Evolutionary conservation across 495 filamentous ascomycete species (phyloP).

Genomic region (Tuber aestivum): DNA sequence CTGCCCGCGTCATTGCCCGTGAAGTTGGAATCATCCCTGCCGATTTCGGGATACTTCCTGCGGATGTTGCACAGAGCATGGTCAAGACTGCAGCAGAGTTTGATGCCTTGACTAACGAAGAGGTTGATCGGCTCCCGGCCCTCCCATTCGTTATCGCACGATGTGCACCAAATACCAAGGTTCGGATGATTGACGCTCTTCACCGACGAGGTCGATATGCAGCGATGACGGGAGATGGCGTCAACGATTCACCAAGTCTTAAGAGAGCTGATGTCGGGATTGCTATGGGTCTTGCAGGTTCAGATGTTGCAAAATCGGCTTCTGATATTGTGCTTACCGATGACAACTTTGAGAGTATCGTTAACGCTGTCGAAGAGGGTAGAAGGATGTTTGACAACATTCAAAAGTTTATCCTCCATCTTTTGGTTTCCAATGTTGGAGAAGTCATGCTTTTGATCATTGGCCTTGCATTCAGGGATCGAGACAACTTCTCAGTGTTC

Average conservation of each 20-base stretch:
- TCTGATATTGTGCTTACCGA: constrained; percentile 83
- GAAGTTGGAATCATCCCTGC: constrained; percentile 68
- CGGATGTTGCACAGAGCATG: constrained; percentile 43
- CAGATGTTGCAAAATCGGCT: constrained; percentile 84
- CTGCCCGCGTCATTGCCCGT: constrained; percentile 67
- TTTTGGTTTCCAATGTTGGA: constrained; percentile 63
- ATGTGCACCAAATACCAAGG: constrained; percentile 49
- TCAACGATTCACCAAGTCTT: constrained; percentile 64
- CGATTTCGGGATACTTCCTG: constrained; percentile 49
- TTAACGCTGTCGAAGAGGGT: constrained; percentile 61
- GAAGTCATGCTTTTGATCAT: constrained; percentile 62
- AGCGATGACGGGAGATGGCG: constrained; percentile 61
- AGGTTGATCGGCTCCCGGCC: constrained; percentile 47
- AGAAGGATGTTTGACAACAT: constrained; percentile 69
- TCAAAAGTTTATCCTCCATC: constrained; percentile 67
- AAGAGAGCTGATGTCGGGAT: constrained; percentile 62
- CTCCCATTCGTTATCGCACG: constrained; percentile 50
- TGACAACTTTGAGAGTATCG: constrained; percentile 63
- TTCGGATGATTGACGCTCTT: constrained; percentile 57
- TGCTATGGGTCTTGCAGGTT: constrained; percentile 64
- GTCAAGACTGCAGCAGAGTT: constrained; percentile 49
- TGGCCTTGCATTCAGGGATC: constrained; percentile 63
- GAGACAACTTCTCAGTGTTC: constrained; percentile 57
- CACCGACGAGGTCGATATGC: constrained; percentile 57
- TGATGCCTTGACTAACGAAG: constrained; percentile 46